Evolutionary conservation across 805 yeast species (phyloP), one percentile per base, ranked within the genome.

Genomic region (Yarrowia deformans): DNA sequence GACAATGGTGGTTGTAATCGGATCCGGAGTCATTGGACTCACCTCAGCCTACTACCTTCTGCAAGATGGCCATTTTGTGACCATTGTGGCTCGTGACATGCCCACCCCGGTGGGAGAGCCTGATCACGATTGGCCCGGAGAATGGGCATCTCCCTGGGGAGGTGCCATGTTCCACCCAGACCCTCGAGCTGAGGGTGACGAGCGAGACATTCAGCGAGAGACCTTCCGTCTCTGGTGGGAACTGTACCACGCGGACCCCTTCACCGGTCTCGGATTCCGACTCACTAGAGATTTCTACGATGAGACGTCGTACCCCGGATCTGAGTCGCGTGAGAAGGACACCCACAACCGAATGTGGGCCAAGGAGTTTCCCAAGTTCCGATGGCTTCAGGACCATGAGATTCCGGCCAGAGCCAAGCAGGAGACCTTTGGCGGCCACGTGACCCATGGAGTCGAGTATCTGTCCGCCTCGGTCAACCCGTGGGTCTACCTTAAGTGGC

Each of bases 131-230:
- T 72, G 74, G 74, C 48, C 55, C 14, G 72, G 72, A 6, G 50
- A 66, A 18, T 72, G 73, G 72, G 74, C 74, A 3, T 71, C 73
- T 50, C 73, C 73, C 16, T 72, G 72, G 72, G 74, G 74, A n/a
- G 74, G 74, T 8, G 74, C 74, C 23, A 63, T 72, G 42, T 72
- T 71, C 61, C 61, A 40, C 19, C 67, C 67, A 2, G 54, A 43
- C 13, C 67, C 67, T 13, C 45, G 54, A 34, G 67, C 54, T 6
- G 42, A 43, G 14, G 54, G 54, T 6, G 50, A 46, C 42, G 54
- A 46, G 14, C 68, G 60, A 18, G 23, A 34, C 46, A 50, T 69
- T 42, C 69, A 70, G 63, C 34, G 52, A 40, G 70, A 69, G 60
- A 68, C 72, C 18, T 68, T 67, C 69, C 45, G 72, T 43, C 56